phyloP scores from a whole-genome alignment of 768 basidiomycete genomes.

The Leccinum subgranulosum region DNA sequence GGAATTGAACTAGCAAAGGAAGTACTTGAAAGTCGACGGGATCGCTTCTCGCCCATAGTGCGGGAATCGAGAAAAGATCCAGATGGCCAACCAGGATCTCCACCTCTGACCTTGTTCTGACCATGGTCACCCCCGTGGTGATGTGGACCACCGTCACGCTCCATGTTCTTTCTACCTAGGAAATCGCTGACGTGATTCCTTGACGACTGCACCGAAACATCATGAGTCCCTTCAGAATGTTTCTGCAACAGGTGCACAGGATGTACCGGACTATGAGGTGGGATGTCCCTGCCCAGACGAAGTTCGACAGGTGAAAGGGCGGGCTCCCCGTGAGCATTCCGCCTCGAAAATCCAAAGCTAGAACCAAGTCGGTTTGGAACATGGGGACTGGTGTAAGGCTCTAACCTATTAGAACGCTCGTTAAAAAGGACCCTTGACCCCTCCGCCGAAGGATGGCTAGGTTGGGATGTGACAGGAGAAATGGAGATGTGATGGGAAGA shows the following conservation, averaged over 20 bases:
- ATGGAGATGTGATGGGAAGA: conserved; percentile 31
- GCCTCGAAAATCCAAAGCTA: conserved; percentile 35
- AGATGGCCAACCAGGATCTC: conserved; percentile 13
- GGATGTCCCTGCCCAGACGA: conserved; percentile 44
- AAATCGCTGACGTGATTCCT: conserved; percentile 21
- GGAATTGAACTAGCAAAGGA: conserved; percentile 21
- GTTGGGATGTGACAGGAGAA: conserved; percentile 36
- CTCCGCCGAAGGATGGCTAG: conserved; percentile 50
- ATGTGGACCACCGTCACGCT: conserved; percentile 15
- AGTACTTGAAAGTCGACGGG: conserved; percentile 22
- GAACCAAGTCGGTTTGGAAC: conserved; percentile 41
- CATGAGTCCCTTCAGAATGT: conserved; percentile 26
- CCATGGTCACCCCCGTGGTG: conserved; percentile 12
- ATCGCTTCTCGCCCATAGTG: conserved; percentile 13
- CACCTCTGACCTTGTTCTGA: conserved; percentile 17
- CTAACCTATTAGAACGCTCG: conserved; percentile 85
- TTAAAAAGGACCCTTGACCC: conserved; percentile 86
- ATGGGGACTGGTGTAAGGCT: conserved; percentile 67
- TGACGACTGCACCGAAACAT: conserved; percentile 14
- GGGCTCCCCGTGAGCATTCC: conserved; percentile 44
- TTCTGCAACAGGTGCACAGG: conserved; percentile 64
- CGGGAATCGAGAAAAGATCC: conserved; percentile 19
- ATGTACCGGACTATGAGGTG: conserved; percentile 37
- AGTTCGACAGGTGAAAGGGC: conserved; percentile 39
- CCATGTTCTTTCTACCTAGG: conserved; percentile 13